Conservation (phyloP, 176 grass and related monocot species). For the Aegilops tauschii region DNA sequence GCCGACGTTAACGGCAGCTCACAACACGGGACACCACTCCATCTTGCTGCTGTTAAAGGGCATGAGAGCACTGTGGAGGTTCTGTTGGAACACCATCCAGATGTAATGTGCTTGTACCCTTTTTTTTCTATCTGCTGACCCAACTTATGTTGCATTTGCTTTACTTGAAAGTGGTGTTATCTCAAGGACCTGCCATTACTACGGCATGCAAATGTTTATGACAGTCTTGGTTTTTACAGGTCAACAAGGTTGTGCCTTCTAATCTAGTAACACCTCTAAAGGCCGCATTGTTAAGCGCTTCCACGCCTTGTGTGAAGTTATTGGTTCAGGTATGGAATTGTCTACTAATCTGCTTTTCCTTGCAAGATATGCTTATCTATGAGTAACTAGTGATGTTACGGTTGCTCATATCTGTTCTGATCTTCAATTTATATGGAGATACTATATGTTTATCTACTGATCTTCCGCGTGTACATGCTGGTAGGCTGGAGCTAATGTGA, state of each 20-base stretch:
- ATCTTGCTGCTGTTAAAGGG: not conserved
- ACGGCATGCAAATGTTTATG: not conserved
- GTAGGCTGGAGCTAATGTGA: slow-evolving; percentile 3
- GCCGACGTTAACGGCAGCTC: slow-evolving; percentile 16
- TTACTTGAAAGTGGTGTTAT: not conserved
- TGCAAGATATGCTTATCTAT: not conserved
- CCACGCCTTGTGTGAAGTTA: not conserved
- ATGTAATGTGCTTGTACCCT: not conserved
- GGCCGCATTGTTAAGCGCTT: not conserved
- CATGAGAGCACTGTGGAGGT: slow-evolving; percentile 2
- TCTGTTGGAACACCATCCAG: not conserved
- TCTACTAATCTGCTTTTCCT: not conserved
- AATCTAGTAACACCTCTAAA: not conserved
- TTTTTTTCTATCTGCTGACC: not conserved
- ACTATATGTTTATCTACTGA: not conserved
- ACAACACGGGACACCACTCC: slow-evolving; percentile 10
- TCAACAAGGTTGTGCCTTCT: not conserved
- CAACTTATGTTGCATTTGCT: not conserved
- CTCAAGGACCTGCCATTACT: not conserved
- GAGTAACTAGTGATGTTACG: not conserved
- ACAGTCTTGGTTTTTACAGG: not conserved
- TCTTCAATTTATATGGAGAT: not conserved
- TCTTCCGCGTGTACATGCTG: not conserved
- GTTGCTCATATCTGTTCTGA: not conserved
- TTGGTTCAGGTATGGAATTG: not conserved